Evolutionary conservation across 495 filamentous ascomycete species (phyloP).

Genomic region (Aspergillus affinis): DNA sequence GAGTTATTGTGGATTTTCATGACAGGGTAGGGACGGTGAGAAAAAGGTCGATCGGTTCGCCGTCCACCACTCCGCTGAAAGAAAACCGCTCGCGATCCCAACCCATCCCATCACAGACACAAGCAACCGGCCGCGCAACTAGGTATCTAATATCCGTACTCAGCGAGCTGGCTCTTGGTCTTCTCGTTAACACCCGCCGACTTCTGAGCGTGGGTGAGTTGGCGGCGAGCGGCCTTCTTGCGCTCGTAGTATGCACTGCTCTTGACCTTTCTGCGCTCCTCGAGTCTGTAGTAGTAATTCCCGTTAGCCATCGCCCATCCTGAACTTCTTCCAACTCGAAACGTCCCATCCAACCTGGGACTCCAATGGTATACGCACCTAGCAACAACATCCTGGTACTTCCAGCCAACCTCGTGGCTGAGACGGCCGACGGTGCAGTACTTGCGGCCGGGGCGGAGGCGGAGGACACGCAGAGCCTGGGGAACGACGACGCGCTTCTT

Average conservation of each 20-base stretch:
- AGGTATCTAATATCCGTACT: constrained; percentile 70
- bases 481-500: constrained; percentile 99
- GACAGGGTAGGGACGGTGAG: constrained; percentile 32
- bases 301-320: constrained; percentile 37
- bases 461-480: constrained; percentile 90
- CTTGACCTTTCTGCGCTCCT: constrained; percentile 99
- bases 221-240: constrained; percentile 93
- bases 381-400: constrained; percentile 98
- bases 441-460: constrained; percentile 97
- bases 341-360: too few species aligned
- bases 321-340: neutral
- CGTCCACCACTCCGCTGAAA: constrained; percentile 44
- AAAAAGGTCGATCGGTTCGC: constrained; percentile 46
- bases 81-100: constrained; percentile 49
- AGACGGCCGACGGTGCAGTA: constrained; percentile 98
- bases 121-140: constrained; percentile 46
- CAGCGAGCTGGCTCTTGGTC: constrained; percentile 67
- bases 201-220: constrained; percentile 88
- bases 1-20: constrained; percentile 29
- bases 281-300: constrained; percentile 62
- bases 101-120: constrained; percentile 47
- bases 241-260: constrained; percentile 98
- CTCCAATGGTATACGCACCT: constrained; percentile 63
- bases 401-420: constrained; percentile 99
- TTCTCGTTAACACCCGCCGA: constrained; percentile 79